These are phyloP conservation scores for Serendipita vermifera DNA, from an alignment of 768 basidiomycete species.

Conservation along the genomic window DNA sequence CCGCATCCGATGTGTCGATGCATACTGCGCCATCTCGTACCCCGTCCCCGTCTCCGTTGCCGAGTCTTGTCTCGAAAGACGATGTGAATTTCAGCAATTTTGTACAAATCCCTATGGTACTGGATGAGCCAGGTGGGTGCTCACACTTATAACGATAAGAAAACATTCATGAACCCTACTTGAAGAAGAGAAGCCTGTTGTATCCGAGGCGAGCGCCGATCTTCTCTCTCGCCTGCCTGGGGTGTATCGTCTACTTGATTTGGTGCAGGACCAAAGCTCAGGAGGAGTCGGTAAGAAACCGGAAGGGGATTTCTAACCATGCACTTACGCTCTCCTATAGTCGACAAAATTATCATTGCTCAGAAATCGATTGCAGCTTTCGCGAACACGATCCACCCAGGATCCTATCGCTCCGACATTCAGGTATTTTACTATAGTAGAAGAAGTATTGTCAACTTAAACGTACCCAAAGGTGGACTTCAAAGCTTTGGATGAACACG, in stretches of 20 bases:
- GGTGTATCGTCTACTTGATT: constrained; percentile 42
- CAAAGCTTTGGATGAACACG: constrained; percentile 32
- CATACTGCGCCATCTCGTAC: too few relatives aligned
- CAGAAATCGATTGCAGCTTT: constrained; percentile 38
- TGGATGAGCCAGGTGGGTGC: too few relatives aligned
- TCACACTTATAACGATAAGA: too few relatives aligned
- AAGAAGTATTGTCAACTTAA: too few relatives aligned
- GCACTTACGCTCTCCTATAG: neutral
- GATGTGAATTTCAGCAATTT: too few relatives aligned
- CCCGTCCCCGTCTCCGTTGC: too few relatives aligned
- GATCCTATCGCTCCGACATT: constrained; percentile 41
- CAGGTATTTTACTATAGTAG: constrained; percentile 22
- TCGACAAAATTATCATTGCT: constrained; percentile 47
- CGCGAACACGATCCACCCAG: constrained; percentile 36
- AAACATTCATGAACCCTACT: too few relatives aligned
- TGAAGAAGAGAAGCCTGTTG: too few relatives aligned
- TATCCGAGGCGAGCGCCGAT: neutral
- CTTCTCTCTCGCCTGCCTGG: constrained; percentile 25
- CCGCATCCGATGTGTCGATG: too few relatives aligned
- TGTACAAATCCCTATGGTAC: too few relatives aligned
- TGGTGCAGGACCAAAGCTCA: constrained; percentile 38
- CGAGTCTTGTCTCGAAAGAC: too few relatives aligned
- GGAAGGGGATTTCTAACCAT: neutral
- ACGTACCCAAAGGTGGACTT: constrained; percentile 41
- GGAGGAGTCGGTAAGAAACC: constrained; percentile 36